Evolutionary conservation across 106 monocot genomes (phyloP), one percentile per base, ranked within the genome.

Genomic region (Dendrobium officinale): DNA sequence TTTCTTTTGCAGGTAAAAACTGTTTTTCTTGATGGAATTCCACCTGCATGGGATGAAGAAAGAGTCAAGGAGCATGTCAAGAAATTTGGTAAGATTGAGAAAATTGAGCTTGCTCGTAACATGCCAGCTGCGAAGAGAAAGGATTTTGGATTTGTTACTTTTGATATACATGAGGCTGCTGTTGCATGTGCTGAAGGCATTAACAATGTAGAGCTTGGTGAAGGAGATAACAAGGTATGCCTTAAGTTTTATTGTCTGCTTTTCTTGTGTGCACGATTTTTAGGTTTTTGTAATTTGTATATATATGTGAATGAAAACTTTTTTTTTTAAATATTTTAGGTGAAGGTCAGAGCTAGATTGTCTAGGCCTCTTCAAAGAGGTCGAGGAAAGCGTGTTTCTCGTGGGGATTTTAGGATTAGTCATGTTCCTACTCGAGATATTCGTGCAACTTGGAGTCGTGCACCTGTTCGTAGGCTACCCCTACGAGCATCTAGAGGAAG

Each of bases 71-170:
- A 83, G 10, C 87, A 82, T 81, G 86, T 93, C 54, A 93, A 95
- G 81, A 95, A 89, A 83, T 99, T 82, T 90, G 99, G 99, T 15
- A 82, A 56, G 54, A 87, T 99, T 82, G 95, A 95, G 75, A 95
- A 93, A 72, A 80, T 99, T 78, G 91, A 99, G 66, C 95, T 99
- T 82, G 99, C 99, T 70, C 88, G 95, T 6, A 92, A 99, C 78
- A 99, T 99, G 99, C 92, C 92, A 55, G 80, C 91, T 77, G 95
- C 99, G 0, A 99, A 93, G 78, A 95, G 99, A 81, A 90, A 86
- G 77, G 93, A 99, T 79, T 99, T 99, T 91, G 99, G 95, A 17
- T 95, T 95, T 93, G 88, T 99, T 72, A 93, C 91, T 75, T 99
- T 99, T 90, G 95, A 90, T 47, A 84, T 85, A 0, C 95, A 99